Base-by-base conservation (phyloP, 2,329 filamentous ascomycete genomes). In the Rhynchosporium agropyri region DNA sequence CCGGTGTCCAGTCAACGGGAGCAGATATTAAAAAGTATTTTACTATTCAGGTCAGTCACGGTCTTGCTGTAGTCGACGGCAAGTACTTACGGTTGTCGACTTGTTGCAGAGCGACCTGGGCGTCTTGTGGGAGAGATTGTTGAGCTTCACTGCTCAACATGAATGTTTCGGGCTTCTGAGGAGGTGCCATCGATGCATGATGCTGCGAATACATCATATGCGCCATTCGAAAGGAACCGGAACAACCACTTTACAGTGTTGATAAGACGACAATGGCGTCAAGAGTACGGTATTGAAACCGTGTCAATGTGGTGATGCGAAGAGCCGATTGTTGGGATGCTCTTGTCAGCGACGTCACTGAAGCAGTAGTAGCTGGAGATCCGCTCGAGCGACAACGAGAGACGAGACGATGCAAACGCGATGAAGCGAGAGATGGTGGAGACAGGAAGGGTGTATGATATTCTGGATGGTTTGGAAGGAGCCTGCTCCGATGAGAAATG, bases 11-110 rank as follows among this genome's bases (percentile, higher is more conserved):
- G 80, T 99, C 95, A 70, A 98, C 95, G 43, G 95, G 95, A 46
- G 95, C 95, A 50, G 95, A 99, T 72, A 99, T 96, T 79, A 99
- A 90, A 79, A 99, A 99, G 80, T 98, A 99, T 86, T 99, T 99
- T 74, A 99, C 93, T 97, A 76, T 29, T 43, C 42, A 38, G 51
- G 62, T 74, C 63, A 72, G 69, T 43, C 55, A 56, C 38, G 38
- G 38, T 15, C 4, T 33, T 36, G 40, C 63, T 73, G 12, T n/a
- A n/a, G 26, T 20, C 8, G 33, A 26, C 73, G 10, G 4, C 4
- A 20, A 31, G 20, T 29, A 84, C 92, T 80, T 83, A 97, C 93
- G 81, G 79, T 98, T 98, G 79, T 99, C 95, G 71, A 99, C 95
- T 79, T 99, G 95, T 79, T 98, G 94, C 70, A 99, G 84, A 65